phyloP scores from a whole-genome alignment of 2,329 filamentous ascomycete genomes.

The Cladophialophora exuberans region DNA sequence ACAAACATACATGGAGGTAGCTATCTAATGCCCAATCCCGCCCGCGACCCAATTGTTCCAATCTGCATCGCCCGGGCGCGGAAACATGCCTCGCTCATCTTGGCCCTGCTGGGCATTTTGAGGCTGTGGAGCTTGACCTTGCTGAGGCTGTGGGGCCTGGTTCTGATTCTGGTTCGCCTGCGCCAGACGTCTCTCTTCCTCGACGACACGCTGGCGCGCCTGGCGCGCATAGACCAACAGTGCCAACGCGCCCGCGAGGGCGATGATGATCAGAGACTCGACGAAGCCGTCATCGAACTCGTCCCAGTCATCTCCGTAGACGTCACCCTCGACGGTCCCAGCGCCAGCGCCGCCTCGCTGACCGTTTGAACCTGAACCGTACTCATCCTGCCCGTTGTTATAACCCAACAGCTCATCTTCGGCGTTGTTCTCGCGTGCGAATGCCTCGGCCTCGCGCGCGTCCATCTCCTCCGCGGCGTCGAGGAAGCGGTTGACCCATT shows the following conservation, averaged over 20 bases:
- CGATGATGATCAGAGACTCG: constrained; percentile 83
- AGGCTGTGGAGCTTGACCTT: constrained; percentile 39
- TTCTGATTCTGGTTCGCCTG: constrained; percentile 6
- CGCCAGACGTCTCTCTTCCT: constrained; percentile 37
- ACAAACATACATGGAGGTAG: background rate
- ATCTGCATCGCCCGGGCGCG: constrained; percentile 67
- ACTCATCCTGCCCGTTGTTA: constrained; percentile 51
- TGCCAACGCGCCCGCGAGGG: constrained; percentile 72
- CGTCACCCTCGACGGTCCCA: constrained; percentile 34
- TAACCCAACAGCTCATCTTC: constrained; percentile 46
- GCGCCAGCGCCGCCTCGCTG: background rate
- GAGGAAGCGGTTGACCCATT: constrained; percentile 87
- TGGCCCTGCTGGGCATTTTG: constrained; percentile 34
- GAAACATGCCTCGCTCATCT: constrained; percentile 57
- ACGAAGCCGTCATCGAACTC: constrained; percentile 76
- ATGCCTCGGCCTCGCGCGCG: constrained; percentile 64
- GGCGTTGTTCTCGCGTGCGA: constrained; percentile 48
- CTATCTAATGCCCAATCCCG: constrained; percentile 59
- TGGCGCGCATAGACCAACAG: constrained; percentile 82
- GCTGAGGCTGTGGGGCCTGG: constrained; percentile 39
- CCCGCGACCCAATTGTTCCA: constrained; percentile 70
- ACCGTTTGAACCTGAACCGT: constrained; percentile 9
- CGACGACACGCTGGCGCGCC: constrained; percentile 63
- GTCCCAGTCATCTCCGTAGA: constrained; percentile 58
- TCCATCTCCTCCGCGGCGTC: constrained; percentile 69